Evolutionary conservation across 768 basidiomycete genomes (phyloP).

Genomic region (Boletus rubescentipes): DNA sequence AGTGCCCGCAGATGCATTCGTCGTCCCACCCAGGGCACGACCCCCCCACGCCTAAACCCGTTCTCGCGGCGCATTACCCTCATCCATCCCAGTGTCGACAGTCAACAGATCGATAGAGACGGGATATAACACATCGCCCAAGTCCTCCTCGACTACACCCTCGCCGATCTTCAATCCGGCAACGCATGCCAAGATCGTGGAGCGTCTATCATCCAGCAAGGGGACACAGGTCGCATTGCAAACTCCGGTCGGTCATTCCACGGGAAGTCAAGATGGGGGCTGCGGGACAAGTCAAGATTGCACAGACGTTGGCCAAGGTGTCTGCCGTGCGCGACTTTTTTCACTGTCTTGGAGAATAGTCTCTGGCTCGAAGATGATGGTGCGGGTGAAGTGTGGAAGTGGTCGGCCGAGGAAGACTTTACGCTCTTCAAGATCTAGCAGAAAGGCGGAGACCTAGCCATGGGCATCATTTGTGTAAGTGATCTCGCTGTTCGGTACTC

Average conservation of each 20-base stretch:
- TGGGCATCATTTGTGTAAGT: conserved; percentile 65
- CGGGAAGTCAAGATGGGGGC: conserved; percentile 43
- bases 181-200: too few relatives aligned
- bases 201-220: too few relatives aligned
- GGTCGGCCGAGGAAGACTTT: conserved; percentile 71
- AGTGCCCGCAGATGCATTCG: too few relatives aligned
- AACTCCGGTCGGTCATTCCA: conserved; percentile 42
- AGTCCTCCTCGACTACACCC: conserved; percentile 69
- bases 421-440: conserved; percentile 61
- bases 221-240: conserved; percentile 18
- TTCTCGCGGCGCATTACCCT: too few relatives aligned
- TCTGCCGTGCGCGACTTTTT: conserved; percentile 55
- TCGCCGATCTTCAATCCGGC: conserved; percentile 51
- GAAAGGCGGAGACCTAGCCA: conserved; percentile 36
- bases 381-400: conserved; percentile 54
- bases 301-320: conserved; percentile 47
- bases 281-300: conserved; percentile 54
- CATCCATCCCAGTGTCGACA: too few relatives aligned
- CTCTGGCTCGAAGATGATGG: conserved; percentile 31
- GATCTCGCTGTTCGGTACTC: conserved; percentile 3
- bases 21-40: too few relatives aligned
- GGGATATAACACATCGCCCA: conserved; percentile 65
- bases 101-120: conserved; percentile 32
- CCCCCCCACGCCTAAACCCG: too few relatives aligned
- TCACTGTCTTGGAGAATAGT: conserved; percentile 35